Evolutionary conservation across 2,329 filamentous ascomycete species (phyloP), one percentile per base, ranked within the genome.

Genomic region (Trichoderma sp.): DNA sequence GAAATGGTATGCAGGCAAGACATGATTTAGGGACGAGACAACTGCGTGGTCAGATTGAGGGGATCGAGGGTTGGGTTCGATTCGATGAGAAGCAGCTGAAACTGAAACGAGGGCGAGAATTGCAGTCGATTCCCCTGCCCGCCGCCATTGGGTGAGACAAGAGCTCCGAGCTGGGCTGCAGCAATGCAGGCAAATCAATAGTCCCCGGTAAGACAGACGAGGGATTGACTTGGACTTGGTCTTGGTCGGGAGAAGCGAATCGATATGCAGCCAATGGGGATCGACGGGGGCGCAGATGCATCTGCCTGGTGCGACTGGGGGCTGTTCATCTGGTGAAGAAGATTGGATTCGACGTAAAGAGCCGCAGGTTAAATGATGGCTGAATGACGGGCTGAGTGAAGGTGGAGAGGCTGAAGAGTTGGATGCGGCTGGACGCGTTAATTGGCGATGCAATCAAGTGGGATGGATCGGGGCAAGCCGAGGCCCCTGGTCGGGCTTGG

Each of bases 401-500:
- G 51, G 19, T 50, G 44, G 19, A 19, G 57, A 41, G 34, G 34
- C 14, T 41, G 21, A 19, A 51, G 45, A 24, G 21, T 24, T 24
- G 21, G 51, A 28, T 60, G 45, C 34, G 21, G 52, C 34, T 43
- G 57, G 34, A 52, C 58, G 58, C 48, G 47, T 62, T 51, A 17
- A 17, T 44, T 61, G 19, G 7, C 6, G 34, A 21, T 17, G 24
- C 30, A 21, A 5, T 39, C 39, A 39, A 39, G 34, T 41, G 45
- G 39, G 57, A 41, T 62, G 39, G 57, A 41, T 62, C 58, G 58
- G 58, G 58, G 47, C 30, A 52, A 62, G 58, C 58, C 58, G 58
- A 62, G 17, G 30, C 24, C 57, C 45, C 57, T 50, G 28, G 57
- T 34, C 44, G 26, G 26, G 10, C 19, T 45, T 19, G 47, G 21